These are phyloP conservation scores for Mytilinidion resinicola DNA, from an alignment of 495 filamentous ascomycete genomes.

Conservation along the genomic window DNA sequence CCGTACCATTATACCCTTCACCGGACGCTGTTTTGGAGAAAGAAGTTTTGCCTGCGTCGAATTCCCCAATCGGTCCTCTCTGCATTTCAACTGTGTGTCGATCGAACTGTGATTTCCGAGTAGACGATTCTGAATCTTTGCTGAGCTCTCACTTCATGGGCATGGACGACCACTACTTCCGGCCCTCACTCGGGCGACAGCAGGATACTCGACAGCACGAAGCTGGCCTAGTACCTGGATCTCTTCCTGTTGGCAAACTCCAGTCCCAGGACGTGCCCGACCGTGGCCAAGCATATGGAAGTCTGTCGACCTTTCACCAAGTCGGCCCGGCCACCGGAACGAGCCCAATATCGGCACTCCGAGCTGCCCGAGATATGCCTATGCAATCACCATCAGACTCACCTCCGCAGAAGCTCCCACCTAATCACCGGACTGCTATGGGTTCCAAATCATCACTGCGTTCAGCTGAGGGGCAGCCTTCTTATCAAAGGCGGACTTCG, in stretches of 20 bases:
- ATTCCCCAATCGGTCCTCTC: slow-evolving; percentile 80
- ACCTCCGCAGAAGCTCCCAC: slow-evolving; percentile 54
- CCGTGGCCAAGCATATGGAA: slow-evolving; percentile 79
- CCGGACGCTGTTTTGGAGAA: slow-evolving; percentile 61
- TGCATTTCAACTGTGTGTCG: slow-evolving; percentile 76
- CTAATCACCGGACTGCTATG: slow-evolving; percentile 52
- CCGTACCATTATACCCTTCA: slow-evolving; percentile 63
- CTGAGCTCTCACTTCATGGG: slow-evolving; percentile 96
- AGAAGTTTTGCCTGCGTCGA: slow-evolving; percentile 71
- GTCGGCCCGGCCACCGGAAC: slow-evolving; percentile 64
- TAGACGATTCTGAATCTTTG: slow-evolving; percentile 84
- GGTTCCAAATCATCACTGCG: slow-evolving; percentile 56
- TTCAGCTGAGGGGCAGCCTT: slow-evolving; percentile 46
- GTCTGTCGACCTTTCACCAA: slow-evolving; percentile 87
- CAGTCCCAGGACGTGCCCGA: slow-evolving; percentile 47
- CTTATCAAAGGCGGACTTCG: slow-evolving; percentile 65
- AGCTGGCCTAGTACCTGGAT: slow-evolving; percentile 59
- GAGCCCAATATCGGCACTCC: slow-evolving; percentile 81
- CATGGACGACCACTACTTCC: slow-evolving; percentile 79
- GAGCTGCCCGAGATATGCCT: slow-evolving; percentile 54
- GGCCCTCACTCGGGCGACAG: slow-evolving; percentile 52
- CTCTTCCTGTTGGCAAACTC: slow-evolving; percentile 51
- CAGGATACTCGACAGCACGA: slow-evolving; percentile 25
- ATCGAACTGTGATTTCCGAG: slow-evolving; percentile 78
- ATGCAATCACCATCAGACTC: slow-evolving; percentile 51